Evolutionary conservation across 129 eudicot species (phyloP).

Genomic region (Calendula officinalis): DNA sequence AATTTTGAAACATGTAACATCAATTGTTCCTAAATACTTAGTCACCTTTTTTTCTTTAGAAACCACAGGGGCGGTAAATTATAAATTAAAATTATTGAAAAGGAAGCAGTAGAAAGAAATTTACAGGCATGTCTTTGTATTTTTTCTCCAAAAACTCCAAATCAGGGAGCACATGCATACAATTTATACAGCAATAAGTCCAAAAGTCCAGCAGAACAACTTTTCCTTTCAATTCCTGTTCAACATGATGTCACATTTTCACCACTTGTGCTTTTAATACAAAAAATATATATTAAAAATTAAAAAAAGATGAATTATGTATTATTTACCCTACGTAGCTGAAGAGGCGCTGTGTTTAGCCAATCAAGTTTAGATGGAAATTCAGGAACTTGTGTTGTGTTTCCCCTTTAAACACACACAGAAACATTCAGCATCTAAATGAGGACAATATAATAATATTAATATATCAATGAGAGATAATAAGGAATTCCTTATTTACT

Average conservation of each 20-base stretch:
- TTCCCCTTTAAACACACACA: conserved; percentile 46
- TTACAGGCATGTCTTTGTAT: conserved; percentile 92
- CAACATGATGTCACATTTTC: conserved; percentile 2
- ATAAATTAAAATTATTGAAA: conserved; percentile 9
- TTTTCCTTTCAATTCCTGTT: conserved; percentile 94
- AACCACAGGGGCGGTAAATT: background rate
- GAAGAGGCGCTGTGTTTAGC: conserved; percentile 94
- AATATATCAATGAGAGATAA: background rate
- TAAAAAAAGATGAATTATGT: background rate
- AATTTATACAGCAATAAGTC: conserved; percentile 98
- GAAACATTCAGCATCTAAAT: conserved; percentile 13
- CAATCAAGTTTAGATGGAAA: conserved; percentile 96
- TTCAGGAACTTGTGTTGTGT: conserved; percentile 72
- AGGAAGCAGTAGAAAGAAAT: conserved; percentile 26
- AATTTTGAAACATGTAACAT: no score
- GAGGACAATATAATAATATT: conserved; percentile 15
- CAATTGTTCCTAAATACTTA: no score
- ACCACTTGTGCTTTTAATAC: conserved; percentile 2
- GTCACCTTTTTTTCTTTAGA: background rate
- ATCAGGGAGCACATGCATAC: conserved; percentile 98
- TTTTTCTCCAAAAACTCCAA: conserved; percentile 90
- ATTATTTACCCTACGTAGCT: conserved; percentile 72
- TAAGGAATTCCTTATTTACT: conserved; percentile 30
- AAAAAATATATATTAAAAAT: background rate
- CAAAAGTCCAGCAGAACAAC: conserved; percentile 96